A percentile compares a stretch with the other conserved stretches of the same genome.
Conservation (phyloP, 2,329 filamentous ascomycete genomes). For the Fusarium stilboides region DNA sequence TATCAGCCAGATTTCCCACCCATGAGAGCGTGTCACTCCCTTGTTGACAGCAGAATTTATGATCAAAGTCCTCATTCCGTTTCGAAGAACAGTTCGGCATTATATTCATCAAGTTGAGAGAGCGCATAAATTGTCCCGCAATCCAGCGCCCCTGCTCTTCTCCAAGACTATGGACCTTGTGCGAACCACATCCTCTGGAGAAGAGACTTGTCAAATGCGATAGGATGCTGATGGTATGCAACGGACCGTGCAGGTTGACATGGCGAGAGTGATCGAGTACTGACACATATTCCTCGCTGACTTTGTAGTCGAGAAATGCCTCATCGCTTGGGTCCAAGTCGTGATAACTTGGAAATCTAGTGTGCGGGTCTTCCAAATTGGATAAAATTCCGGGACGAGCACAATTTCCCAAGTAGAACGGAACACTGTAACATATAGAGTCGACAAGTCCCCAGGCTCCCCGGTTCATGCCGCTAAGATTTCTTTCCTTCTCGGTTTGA, state of each 20-base stretch:
- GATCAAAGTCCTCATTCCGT: not conserved
- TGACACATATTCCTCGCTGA: conserved; percentile 13
- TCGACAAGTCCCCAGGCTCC: conserved; percentile 4
- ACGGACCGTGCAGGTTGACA: conserved; percentile 13
- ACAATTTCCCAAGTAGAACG: conserved; percentile 40
- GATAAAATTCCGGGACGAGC: not conserved
- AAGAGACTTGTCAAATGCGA: conserved; percentile 2
- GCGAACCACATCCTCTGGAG: not conserved
- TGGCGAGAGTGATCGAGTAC: conserved; percentile 31
- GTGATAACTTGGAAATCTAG: conserved; percentile 28
- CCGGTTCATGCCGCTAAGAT: not conserved
- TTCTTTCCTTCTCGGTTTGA: fast-evolving
- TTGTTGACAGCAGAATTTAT: not conserved
- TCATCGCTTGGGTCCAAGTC: not conserved
- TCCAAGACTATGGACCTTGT: not conserved
- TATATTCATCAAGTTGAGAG: conserved; percentile 8
- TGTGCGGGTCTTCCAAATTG: not conserved
- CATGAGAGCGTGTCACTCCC: no score
- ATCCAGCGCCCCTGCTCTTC: conserved; percentile 22
- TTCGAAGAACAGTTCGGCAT: not conserved
- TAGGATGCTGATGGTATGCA: conserved; percentile 22
- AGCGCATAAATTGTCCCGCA: conserved; percentile 14
- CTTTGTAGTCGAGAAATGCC: not conserved
- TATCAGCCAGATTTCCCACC: no score
- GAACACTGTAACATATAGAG: conserved; percentile 29